These are phyloP conservation scores for Exophiala sideris DNA, from an alignment of 2,329 filamentous ascomycete species.

Conservation along the genomic window DNA sequence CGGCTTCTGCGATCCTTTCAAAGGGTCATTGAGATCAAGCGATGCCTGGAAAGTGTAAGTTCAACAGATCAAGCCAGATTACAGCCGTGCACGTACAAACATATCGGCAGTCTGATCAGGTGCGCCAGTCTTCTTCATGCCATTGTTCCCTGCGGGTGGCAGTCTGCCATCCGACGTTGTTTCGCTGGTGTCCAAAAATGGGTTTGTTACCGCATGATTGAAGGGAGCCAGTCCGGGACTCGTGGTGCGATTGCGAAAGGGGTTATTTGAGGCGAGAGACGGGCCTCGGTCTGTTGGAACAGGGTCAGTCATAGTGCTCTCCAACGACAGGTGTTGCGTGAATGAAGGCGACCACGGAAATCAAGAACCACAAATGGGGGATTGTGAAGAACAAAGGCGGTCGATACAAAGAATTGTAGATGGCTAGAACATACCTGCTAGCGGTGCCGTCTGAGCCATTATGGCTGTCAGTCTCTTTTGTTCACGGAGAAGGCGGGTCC, in stretches of 20 bases:
- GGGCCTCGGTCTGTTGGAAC: slow-evolving; percentile 22
- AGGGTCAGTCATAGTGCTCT: slow-evolving; percentile 6
- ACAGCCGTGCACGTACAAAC: slow-evolving; percentile 16
- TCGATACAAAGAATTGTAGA: not conserved
- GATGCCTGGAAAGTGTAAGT: slow-evolving; percentile 7
- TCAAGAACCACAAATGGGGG: not conserved
- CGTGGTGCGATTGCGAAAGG: slow-evolving; percentile 46
- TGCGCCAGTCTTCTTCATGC: not conserved
- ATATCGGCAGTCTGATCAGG: slow-evolving; percentile 15
- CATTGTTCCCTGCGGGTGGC: not conserved
- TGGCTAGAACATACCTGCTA: slow-evolving; percentile 14
- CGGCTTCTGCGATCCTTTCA: slow-evolving; percentile 27
- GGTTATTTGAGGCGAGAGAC: slow-evolving; percentile 45
- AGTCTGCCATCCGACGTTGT: slow-evolving; percentile 8
- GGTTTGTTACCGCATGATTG: slow-evolving; percentile 58
- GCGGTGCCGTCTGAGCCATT: slow-evolving; percentile 20
- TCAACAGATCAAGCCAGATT: not conserved
- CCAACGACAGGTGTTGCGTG: not conserved
- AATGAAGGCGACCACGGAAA: not conserved
- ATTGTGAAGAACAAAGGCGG: not conserved
- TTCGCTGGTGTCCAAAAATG: slow-evolving; percentile 55
- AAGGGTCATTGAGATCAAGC: slow-evolving; percentile 17
- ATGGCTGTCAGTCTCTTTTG: not conserved
- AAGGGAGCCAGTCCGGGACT: slow-evolving; percentile 33
- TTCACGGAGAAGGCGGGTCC: not conserved